Evolutionary conservation across 805 yeast species (phyloP).

Genomic region (Kurtzmaniella cleridarum): DNA sequence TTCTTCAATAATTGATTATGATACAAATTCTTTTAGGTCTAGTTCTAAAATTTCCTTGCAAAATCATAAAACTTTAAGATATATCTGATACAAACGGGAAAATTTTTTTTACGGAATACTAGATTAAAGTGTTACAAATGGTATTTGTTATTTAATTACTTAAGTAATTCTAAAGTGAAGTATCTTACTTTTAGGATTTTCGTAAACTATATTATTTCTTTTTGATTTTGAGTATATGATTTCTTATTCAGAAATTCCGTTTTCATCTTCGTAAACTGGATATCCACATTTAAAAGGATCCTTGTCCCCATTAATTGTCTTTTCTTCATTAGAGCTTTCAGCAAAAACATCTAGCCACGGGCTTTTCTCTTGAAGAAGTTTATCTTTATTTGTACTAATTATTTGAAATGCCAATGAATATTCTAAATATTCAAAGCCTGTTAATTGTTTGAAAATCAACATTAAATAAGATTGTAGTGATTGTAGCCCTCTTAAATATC

Average conservation of each 20-base stretch:
- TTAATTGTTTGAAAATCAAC: slow-evolving; percentile 50
- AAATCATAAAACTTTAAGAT: too few relatives aligned
- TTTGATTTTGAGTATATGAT: too few relatives aligned
- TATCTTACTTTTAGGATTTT: too few relatives aligned
- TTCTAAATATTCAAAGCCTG: slow-evolving; percentile 35
- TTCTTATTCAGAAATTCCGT: slow-evolving; percentile 17
- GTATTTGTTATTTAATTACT: too few relatives aligned
- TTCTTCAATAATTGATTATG: too few relatives aligned
- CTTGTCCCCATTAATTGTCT: slow-evolving; percentile 3
- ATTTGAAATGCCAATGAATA: slow-evolving; percentile 11
- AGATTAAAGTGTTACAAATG: too few relatives aligned
- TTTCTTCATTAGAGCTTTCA: slow-evolving; percentile 10
- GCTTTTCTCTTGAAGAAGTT: slow-evolving; percentile 8
- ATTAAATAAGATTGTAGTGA: slow-evolving; percentile 68
- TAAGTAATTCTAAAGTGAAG: too few relatives aligned
- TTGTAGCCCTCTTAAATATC: slow-evolving; percentile 76
- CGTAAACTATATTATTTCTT: too few relatives aligned
- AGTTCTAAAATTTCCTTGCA: too few relatives aligned
- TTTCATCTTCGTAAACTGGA: slow-evolving; percentile 17
- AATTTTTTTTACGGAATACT: too few relatives aligned
- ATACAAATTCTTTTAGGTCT: too few relatives aligned
- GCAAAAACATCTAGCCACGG: slow-evolving; percentile 17
- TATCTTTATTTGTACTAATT: slow-evolving; percentile 9
- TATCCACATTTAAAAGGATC: slow-evolving; percentile 20
- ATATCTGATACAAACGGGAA: too few relatives aligned